Evolutionary conservation across 2,329 filamentous ascomycete genomes (phyloP), one percentile per base, ranked within the genome.

Genomic region (Ascochyta lentis): DNA sequence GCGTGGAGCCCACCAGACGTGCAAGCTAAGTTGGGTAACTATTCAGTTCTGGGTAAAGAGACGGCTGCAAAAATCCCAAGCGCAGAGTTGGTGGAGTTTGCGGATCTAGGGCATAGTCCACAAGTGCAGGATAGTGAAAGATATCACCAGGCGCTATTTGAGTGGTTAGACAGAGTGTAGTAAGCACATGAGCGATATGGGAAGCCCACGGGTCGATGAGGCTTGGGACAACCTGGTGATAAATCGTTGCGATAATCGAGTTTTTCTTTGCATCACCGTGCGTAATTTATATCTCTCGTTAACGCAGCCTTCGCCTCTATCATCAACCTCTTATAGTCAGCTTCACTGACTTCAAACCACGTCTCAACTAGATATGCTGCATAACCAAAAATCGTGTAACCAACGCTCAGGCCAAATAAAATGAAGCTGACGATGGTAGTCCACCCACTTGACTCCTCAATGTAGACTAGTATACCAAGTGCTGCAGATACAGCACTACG

Each of bases 71-170:
- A 74, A 56, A 81, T 84, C 37, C 78, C 78, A 0, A 74, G 79
- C 34, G 61, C 63, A 1, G 74, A 77, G 8, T 67, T 84, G 47
- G 66, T 83, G 34, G 77, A 78, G 42, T 84, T 84, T 58, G 69
- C 76, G 0, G 75, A 78, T 24, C 61, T 83, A 34, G 83, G 83
- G 1, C 83, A 85, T 56, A 77, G 81, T 33, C 82, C 83, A 13
- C 83, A 84, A 61, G 80, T 84, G 49, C 81, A 83, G 56, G 77
- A 78, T 24, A 80, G 82, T 0, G 74, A 74, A 3, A 67, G 61
- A 33, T 84, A 83, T 57, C 79, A 84, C 63, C 56, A 69, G n/a
- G 77, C 76, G 5, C 54, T 84, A 54, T 62, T 83, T 3, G 69
- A 62, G 7, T 85, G 81, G 80, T 61, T 84, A 55, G 54, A 46